These are phyloP conservation scores for Lactarius tabidus DNA, from an alignment of 768 basidiomycete species.

Conservation along the genomic window DNA sequence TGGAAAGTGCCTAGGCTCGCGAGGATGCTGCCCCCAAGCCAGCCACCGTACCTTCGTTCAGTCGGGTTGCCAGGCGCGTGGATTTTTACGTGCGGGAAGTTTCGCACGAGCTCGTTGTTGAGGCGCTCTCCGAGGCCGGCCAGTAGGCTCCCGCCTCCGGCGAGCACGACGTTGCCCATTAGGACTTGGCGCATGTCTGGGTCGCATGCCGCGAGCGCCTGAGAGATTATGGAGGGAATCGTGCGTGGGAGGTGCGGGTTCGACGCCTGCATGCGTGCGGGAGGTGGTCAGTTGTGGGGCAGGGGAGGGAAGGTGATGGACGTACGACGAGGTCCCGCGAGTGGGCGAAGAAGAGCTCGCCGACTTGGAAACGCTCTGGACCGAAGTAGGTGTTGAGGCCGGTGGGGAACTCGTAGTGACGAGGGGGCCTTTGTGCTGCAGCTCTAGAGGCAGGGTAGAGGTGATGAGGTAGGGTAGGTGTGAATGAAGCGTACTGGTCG, in stretches of 20 bases:
- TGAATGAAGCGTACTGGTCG: slow-evolving; percentile 58
- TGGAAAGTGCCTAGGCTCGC: slow-evolving; percentile 97
- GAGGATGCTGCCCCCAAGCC: slow-evolving; percentile 95
- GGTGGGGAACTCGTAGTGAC: slow-evolving; percentile 92
- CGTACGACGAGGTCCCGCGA: slow-evolving; percentile 36
- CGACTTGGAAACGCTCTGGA: slow-evolving; percentile 72
- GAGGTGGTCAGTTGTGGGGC: neutral
- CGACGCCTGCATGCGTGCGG: slow-evolving; percentile 34
- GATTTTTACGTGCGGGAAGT: slow-evolving; percentile 85
- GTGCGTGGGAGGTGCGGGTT: slow-evolving; percentile 73
- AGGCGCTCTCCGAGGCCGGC: slow-evolving; percentile 84
- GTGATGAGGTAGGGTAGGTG: neutral
- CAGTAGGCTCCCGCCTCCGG: slow-evolving; percentile 89
- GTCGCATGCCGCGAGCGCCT: slow-evolving; percentile 81
- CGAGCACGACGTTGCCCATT: slow-evolving; percentile 89
- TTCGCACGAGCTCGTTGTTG: slow-evolving; percentile 64
- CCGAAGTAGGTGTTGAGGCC: slow-evolving; percentile 87
- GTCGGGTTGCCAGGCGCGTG: slow-evolving; percentile 88
- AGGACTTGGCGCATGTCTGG: slow-evolving; percentile 88
- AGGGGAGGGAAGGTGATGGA: neutral
- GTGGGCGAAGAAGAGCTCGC: slow-evolving; percentile 88
- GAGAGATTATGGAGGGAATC: slow-evolving; percentile 69
- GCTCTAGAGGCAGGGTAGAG: slow-evolving; percentile 38
- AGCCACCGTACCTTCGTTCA: slow-evolving; percentile 88
- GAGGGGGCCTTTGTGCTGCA: slow-evolving; percentile 51